Evolutionary conservation across 805 yeast species (phyloP), one percentile per base, ranked within the genome.

Genomic region (Ogataea methanolica): DNA sequence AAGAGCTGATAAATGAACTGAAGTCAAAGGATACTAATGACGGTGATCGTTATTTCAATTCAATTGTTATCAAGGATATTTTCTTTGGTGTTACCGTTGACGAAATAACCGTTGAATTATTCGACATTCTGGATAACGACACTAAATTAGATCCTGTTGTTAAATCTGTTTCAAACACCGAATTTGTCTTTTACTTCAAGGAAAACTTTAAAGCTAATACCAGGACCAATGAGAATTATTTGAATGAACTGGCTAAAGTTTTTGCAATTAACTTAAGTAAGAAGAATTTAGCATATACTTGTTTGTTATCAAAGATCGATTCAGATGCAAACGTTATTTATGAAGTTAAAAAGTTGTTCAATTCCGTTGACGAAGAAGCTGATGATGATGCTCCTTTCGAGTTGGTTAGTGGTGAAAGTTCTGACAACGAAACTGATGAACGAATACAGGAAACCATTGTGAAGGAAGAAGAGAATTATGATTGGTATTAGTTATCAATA

Each of bases 71-170:
- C 12, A 67, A 68, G 34, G 82, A 79, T 46, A 69, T 79, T 3
- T 75, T 76, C 36, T 68, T 75, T 43, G 88, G 87, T 0, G 70
- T 76, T 1, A 74, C 80, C 0, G 66, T 65, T 44, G 73, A 72
- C 8, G 76, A 73, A 17, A 52, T 82, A 11, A 74, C 71, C 42
- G 56, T 49, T 0, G 56, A 66, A 19, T 62, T 63, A 12, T 48
- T 51, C 15, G 66, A 57, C 46, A 49, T 64, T 3, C 50, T 47
- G 48, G 19, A 47, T 11, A 12, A 31, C 1, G 44, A 35, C 4
- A 39, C 33, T 23, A 39, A 53, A 8, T 21, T 33, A 6, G 61
- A 62, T 8, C 62, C 69, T 2, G 53, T 50, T 4, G 45, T 78
- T n/a, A 68, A 66, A 39, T 72, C 77, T 75, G 54, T 72, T 36